Base-by-base conservation (phyloP, 2,329 filamentous ascomycete species). In the Metarhizium robertsii region DNA sequence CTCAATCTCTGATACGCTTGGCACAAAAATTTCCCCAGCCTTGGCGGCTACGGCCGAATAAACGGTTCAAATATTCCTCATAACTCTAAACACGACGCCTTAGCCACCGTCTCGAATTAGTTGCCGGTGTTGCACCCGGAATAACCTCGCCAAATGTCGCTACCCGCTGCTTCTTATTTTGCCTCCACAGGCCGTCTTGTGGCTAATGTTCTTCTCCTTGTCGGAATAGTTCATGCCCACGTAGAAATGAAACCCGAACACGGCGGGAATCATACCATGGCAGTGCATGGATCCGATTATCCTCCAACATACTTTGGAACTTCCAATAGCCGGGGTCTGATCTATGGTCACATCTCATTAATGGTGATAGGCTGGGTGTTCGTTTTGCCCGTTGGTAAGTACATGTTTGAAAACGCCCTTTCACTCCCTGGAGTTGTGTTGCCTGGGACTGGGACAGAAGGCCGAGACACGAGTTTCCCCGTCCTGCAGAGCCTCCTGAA, bases 301-400 rank as follows among this genome's bases (percentile, higher is more conserved):
- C 67, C 73, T 8, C 70, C 72, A n/a, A 83, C 75, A 56, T 88
- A 87, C 67, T 87, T 86, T 70, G 69, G 77, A 29, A 73, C 83
- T 55, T 64, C 74, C 0, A 76, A 82, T 30, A 74, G 83, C 64
- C 71, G 67, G 7, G 70, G 72, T 14, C 70, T 80, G 60, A 85
- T 94, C 62, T 78, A 87, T 63, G 79, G 80, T 56, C 90, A 94
- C 65, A 86, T 92, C 55, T 73, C 70, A 5, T 73, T 89, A 49
- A 90, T 91, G 84, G 72, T 84, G 2, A 55, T 88, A 8, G 81
- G 80, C 8, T 94, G 90, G 89, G 77, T 87, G 40, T 78, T 92
- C 54, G 66, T 88, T 51, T 76, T 92, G 54, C 90, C 90, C 52
- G 69, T 87, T 57, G 85, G 88, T 88, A 76, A 73, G 84, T 73